phyloP scores from a whole-genome alignment of 1,284 basidiomycete genomes.

The Peniophora sp. region DNA sequence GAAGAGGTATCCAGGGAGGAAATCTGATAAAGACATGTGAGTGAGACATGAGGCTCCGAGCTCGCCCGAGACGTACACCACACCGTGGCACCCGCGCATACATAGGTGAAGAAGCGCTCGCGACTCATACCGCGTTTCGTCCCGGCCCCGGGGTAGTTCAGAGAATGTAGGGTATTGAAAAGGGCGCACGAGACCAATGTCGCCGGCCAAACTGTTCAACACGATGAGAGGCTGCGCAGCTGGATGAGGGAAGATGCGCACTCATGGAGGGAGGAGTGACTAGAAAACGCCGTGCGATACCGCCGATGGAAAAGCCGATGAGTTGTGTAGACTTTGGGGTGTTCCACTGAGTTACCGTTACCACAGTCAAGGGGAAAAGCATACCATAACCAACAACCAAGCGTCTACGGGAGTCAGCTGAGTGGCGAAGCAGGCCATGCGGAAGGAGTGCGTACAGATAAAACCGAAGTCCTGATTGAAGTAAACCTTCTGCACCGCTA shows the following conservation, averaged over 20 bases:
- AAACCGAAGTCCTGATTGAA: slow-evolving; percentile 40
- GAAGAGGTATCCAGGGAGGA: slow-evolving; percentile 44
- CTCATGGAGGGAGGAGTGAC: slow-evolving; percentile 76
- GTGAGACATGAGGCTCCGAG: background rate
- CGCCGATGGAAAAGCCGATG: slow-evolving; percentile 63
- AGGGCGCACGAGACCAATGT: slow-evolving; percentile 49
- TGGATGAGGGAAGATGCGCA: slow-evolving; percentile 19
- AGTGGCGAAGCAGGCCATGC: background rate
- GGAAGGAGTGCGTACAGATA: slow-evolving; percentile 12
- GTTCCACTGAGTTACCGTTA: slow-evolving; percentile 1
- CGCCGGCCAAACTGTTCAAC: slow-evolving; percentile 61
- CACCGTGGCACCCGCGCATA: slow-evolving; percentile 29
- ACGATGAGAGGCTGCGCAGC: background rate
- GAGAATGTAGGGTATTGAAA: slow-evolving; percentile 53
- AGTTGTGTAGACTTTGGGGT: slow-evolving; percentile 39
- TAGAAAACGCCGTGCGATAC: slow-evolving; percentile 54
- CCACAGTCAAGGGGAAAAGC: slow-evolving; percentile 41
- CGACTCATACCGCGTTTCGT: slow-evolving; percentile 34
- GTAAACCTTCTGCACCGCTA: slow-evolving; percentile 55
- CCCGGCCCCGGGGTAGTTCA: slow-evolving; percentile 38
- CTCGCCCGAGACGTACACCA: slow-evolving; percentile 24
- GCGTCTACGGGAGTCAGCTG: slow-evolving; percentile 22
- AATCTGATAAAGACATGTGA: slow-evolving; percentile 18
- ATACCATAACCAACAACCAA: slow-evolving; percentile 47
- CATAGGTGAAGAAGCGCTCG: slow-evolving; percentile 43